Evolutionary conservation across 139 green algal species (phyloP).

Genomic region (Haematococcus lacustris): DNA sequence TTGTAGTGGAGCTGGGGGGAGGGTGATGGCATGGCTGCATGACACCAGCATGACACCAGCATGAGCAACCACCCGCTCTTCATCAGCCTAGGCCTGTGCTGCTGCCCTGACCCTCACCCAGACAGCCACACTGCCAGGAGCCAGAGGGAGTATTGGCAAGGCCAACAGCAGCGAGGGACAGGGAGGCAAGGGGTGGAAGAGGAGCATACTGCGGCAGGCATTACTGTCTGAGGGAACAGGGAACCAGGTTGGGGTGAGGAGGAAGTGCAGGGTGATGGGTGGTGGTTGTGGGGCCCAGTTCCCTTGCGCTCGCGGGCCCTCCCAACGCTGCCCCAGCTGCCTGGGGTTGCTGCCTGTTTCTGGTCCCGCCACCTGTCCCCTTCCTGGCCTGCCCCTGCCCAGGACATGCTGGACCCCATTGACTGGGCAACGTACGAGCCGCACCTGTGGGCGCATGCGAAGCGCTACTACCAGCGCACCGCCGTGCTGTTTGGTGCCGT

Average conservation of each 20-base stretch:
- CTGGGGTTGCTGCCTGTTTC: neutral
- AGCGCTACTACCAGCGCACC: slow-evolving; percentile 52
- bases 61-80: too few species aligned
- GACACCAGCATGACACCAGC: too few species aligned
- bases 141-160: too few species aligned
- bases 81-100: too few species aligned
- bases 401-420: slow-evolving; percentile 87
- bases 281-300: neutral
- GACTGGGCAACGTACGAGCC: slow-evolving; percentile 97
- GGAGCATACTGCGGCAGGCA: neutral
- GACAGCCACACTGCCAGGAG: too few species aligned
- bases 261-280: neutral
- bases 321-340: neutral
- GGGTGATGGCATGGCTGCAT: too few species aligned
- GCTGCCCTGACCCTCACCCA: too few species aligned
- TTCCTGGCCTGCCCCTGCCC: neutral
- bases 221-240: neutral
- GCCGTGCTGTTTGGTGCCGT: slow-evolving; percentile 71
- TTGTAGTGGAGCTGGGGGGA: too few species aligned
- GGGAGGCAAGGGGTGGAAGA: too few species aligned
- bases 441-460: slow-evolving; percentile 76
- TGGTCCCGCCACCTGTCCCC: neutral
- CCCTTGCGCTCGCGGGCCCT: neutral
- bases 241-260: neutral
- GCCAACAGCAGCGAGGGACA: too few species aligned